Evolutionary conservation across 1,284 basidiomycete genomes (phyloP).

Genomic region (Puccinia horiana): DNA sequence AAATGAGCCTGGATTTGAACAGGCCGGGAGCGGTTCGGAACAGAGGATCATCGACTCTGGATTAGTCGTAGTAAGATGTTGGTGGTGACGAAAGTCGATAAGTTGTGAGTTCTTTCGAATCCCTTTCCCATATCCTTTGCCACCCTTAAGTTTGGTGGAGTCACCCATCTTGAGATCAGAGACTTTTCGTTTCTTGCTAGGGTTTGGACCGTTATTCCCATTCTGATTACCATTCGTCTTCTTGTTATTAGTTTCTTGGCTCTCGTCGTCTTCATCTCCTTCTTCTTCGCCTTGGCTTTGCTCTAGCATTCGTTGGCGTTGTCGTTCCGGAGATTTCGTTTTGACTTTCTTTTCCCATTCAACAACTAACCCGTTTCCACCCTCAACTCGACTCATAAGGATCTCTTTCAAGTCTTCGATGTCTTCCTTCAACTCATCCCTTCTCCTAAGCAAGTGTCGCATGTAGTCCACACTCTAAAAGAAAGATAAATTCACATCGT

Average conservation of each 20-base stretch:
- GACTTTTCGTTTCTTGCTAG: constrained; percentile 41
- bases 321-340: constrained; percentile 45
- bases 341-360: constrained; percentile 51
- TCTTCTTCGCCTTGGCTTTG: constrained; percentile 50
- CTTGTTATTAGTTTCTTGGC: constrained; percentile 23
- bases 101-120: background rate
- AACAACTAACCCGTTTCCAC: constrained; percentile 51
- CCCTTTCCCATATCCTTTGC: background rate
- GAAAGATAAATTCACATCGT: background rate
- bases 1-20: constrained; percentile 27
- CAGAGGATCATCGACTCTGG: constrained; percentile 9
- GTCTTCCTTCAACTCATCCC: constrained; percentile 52
- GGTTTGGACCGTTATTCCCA: background rate
- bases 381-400: constrained; percentile 51
- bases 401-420: constrained; percentile 52
- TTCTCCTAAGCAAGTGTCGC: constrained; percentile 51
- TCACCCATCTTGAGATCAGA: constrained; percentile 17
- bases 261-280: constrained; percentile 51
- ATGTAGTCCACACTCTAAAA: constrained; percentile 53
- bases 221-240: background rate
- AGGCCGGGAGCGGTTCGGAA: constrained; percentile 9
- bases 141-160: background rate
- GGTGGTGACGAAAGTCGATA: constrained; percentile 2
- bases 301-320: constrained; percentile 50
- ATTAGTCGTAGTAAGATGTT: background rate